Base-by-base conservation (phyloP, 768 basidiomycete species). In the Cystoderma amianthinum region DNA sequence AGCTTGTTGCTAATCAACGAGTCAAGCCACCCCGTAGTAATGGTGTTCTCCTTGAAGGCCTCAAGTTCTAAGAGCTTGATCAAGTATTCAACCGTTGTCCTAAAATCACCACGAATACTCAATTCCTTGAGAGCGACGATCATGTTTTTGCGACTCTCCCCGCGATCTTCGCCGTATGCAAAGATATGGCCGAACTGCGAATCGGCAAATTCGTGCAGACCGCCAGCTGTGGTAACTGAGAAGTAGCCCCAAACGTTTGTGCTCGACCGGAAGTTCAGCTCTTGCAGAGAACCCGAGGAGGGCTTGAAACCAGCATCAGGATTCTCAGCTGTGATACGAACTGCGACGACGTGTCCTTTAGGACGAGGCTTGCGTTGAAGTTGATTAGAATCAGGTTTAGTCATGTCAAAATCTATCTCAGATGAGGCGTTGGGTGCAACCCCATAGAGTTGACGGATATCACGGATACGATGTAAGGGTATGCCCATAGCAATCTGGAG, bases 221-320 rank as follows among this genome's bases (percentile, higher is more conserved):
- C 96, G 59, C 96, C 96, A 7, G 94, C 85, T 11, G 85, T 85
- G 33, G 80, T 81, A 53, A 99, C 96, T 12, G 96, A 98, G 74
- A 99, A 99, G 69, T 99, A 99, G 46, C 96, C 96, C 96, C 96
- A 99, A 34, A 99, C 96, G 48, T 99, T 99, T 34, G 92, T 97
- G 63, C 88, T 96, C 19, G 94, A 97, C 44, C 96, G 85, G 83
- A 99, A 99, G 65, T 98, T 99, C 51, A 99, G 88, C 58, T 98
- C 96, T 61, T 98, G 96, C 12, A 99, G 71, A 28, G 88, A 85
- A 48, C 96, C 96, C 2, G 91, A 94, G 2, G 96, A 98, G 1
- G 96, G 96, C 64, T 99, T 99, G 76, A 99, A 99, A 3, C 96
- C 96, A 7, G 96, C 96, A 56, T 99, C 96, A 18, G 96, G 96